phyloP scores from a whole-genome alignment of 768 basidiomycete genomes.

The Tylopilus plumbeoviolaceoides region DNA sequence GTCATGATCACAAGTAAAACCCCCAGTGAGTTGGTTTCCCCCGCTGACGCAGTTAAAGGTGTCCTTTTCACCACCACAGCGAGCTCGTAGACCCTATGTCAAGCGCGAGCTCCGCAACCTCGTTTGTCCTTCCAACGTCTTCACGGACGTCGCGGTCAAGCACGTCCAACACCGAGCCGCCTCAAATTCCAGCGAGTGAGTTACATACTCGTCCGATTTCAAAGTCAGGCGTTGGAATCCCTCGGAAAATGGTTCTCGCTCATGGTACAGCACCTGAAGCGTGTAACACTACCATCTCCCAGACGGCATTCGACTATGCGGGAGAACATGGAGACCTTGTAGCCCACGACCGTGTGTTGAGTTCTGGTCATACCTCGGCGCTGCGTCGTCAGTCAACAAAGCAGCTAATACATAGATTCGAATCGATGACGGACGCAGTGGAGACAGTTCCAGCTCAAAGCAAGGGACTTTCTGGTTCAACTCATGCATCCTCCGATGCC shows the following conservation, averaged over 20 bases:
- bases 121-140: slow-evolving; percentile 12
- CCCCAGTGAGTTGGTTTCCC: not conserved
- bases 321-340: not conserved
- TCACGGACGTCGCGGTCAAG: slow-evolving; percentile 12
- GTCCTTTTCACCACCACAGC: not conserved
- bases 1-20: slow-evolving; percentile 12
- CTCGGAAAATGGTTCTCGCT: slow-evolving; percentile 14
- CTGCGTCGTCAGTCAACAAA: slow-evolving; percentile 42
- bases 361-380: not conserved
- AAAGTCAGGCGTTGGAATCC: slow-evolving; percentile 16
- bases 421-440: slow-evolving; percentile 36
- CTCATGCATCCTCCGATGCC: slow-evolving; percentile 15
- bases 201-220: not conserved
- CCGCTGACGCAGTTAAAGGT: not conserved
- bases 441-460: slow-evolving; percentile 8
- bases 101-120: slow-evolving; percentile 12
- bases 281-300: not conserved
- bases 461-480: slow-evolving; percentile 6
- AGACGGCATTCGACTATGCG: not conserved
- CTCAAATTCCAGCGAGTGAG: not conserved
- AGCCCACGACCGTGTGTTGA: not conserved
- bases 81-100: slow-evolving; percentile 12
- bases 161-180: slow-evolving; percentile 2
- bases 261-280: not conserved
- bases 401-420: slow-evolving; percentile 51